phyloP scores from a whole-genome alignment of 768 basidiomycete genomes.

The Tulasnella sp. region DNA sequence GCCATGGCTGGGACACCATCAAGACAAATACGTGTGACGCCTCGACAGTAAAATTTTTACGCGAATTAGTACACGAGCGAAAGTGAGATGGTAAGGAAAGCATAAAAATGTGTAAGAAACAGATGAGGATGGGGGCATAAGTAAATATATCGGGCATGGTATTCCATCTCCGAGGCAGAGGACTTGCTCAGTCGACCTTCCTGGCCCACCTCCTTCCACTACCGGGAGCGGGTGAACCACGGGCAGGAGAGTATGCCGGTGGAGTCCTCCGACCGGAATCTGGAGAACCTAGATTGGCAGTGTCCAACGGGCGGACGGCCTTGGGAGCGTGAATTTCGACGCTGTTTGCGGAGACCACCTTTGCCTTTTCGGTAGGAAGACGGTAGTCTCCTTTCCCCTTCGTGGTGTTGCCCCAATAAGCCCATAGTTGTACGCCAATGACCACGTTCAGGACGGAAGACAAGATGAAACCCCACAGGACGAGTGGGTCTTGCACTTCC shows the following conservation, averaged over 20 bases:
- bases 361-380: slow-evolving; percentile 30
- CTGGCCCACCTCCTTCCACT: slow-evolving; percentile 66
- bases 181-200: slow-evolving; percentile 52
- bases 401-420: slow-evolving; percentile 68
- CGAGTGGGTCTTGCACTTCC: slow-evolving; percentile 78
- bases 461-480: slow-evolving; percentile 78
- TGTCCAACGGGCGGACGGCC: slow-evolving; percentile 41
- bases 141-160: not conserved
- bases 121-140: slow-evolving; percentile 3
- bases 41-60: not conserved
- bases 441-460: slow-evolving; percentile 79
- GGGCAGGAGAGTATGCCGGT: slow-evolving; percentile 39
- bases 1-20: not conserved
- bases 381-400: slow-evolving; percentile 37
- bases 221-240: slow-evolving; percentile 43
- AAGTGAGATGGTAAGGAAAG: not conserved
- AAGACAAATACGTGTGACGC: not conserved
- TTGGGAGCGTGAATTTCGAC: not conserved
- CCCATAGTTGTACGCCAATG: slow-evolving; percentile 79
- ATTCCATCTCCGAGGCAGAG: not conserved
- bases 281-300: slow-evolving; percentile 41
- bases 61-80: not conserved
- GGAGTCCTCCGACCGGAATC: slow-evolving; percentile 41
- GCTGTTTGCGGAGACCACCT: not conserved
- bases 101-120: not conserved